phyloP scores from a whole-genome alignment of 148 eudicot species.

The Oxyria digyna region DNA sequence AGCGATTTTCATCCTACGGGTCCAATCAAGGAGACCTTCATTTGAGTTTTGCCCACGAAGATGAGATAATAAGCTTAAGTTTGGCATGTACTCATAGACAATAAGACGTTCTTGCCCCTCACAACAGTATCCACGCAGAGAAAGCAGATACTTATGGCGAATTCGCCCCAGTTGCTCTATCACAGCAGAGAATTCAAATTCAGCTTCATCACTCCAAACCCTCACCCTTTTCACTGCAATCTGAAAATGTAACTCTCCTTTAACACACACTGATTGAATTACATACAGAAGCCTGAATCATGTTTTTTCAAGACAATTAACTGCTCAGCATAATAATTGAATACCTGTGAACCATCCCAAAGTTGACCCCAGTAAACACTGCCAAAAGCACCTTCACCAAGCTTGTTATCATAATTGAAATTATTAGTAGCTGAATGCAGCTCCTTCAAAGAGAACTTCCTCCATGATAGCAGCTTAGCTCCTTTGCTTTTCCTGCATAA shows the following conservation, averaged over 20 bases:
- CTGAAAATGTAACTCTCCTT: conserved; percentile 28
- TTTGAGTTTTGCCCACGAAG: conserved; percentile 80
- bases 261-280: not conserved
- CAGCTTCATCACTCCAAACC: conserved; percentile 81
- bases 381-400: conserved; percentile 96
- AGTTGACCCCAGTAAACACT: conserved; percentile 99
- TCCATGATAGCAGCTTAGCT: conserved; percentile 58
- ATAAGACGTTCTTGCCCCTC: conserved; percentile 95
- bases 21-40: conserved; percentile 85
- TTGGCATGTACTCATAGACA: conserved; percentile 81
- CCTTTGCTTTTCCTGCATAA: conserved; percentile 50
- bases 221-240: conserved; percentile 93
- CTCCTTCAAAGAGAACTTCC: conserved; percentile 87
- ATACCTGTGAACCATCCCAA: conserved; percentile 97
- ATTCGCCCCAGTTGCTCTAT: conserved; percentile 78
- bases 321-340: not conserved
- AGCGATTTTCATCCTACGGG: conserved; percentile 70
- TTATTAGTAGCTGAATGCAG: conserved; percentile 87
- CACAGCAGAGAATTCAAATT: conserved; percentile 68
- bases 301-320: not conserved
- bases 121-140: conserved; percentile 78
- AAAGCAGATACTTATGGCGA: conserved; percentile 71
- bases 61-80: conserved; percentile 74
- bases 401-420: conserved; percentile 91
- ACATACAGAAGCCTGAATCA: not conserved